Percentiles rank a stretch among this genome's conserved stretches.
phyloP scores from a whole-genome alignment of 2,329 filamentous ascomycete genomes.

The Cytospora mali region DNA sequence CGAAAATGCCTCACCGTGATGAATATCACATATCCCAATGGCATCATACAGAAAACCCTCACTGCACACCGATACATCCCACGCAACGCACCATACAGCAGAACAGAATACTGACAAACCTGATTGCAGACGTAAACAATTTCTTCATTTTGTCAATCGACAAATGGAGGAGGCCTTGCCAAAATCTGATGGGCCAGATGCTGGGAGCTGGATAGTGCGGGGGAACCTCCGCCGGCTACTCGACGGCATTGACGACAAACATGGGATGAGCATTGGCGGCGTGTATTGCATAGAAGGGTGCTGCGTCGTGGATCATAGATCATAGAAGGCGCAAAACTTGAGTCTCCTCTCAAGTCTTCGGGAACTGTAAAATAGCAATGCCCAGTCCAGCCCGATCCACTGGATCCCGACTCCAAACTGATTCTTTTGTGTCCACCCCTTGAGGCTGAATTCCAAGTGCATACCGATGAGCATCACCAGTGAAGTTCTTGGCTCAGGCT shows the following conservation, averaged over 20 bases:
- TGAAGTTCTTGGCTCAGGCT: neutral
- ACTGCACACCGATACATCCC: neutral
- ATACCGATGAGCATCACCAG: neutral
- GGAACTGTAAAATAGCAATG: constrained; percentile 30
- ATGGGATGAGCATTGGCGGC: constrained; percentile 27
- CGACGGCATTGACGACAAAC: constrained; percentile 28
- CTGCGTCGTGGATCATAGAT: constrained; percentile 28
- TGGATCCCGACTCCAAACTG: constrained; percentile 23
- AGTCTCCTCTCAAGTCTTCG: constrained; percentile 26
- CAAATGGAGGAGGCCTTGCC: constrained; percentile 28
- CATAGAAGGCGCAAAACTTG: constrained; percentile 29
- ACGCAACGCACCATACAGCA: neutral
- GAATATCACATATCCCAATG: neutral
- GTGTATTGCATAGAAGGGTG: constrained; percentile 29
- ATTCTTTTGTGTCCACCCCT: constrained; percentile 13
- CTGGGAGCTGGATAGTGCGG: constrained; percentile 15
- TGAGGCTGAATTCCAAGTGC: neutral
- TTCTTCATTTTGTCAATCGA: constrained; percentile 23
- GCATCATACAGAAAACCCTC: neutral
- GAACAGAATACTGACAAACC: constrained; percentile 2
- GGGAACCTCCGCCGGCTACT: constrained; percentile 22
- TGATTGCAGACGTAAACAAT: constrained; percentile 28
- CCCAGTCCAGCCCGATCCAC: constrained; percentile 29
- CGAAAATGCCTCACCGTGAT: constrained; percentile 18
- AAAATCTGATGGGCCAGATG: constrained; percentile 25